Evolutionary conservation across 1,139 yeast genomes (phyloP), one percentile per base, ranked within the genome.

Genomic region (Geotrichum klebahnii): DNA sequence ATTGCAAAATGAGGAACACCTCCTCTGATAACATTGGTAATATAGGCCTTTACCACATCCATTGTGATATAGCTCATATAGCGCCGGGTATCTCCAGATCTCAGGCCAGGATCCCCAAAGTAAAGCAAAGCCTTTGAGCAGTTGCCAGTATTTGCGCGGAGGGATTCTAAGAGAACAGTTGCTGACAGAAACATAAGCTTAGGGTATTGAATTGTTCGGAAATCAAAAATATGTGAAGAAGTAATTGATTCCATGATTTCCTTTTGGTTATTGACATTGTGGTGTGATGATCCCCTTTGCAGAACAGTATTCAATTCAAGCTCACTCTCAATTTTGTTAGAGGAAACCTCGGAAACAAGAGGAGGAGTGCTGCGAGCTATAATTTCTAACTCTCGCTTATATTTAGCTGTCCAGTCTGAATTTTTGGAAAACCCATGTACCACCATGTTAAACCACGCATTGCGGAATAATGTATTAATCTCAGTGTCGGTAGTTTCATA

Each of bases 341-440:
- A 82, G 1, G 95, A 83, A 17, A 78, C 72, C 59, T 88, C 96
- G 2, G 96, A 84, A 0, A 96, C 97, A 53, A 94, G 76, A 0
- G 97, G 95, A 3, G 98, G 98, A 3, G 97, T 78, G 61, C 79
- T 84, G 61, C 84, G 80, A 0, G 98, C 97, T 60, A 94, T 85
- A 52, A 81, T 73, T 60, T 78, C 76, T 48, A 94, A 73, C 33
- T 78, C 80, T 0, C 56, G 55, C 50, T 69, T 64, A 60, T 78
- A 76, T 9, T 70, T 67, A 50, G 72, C 69, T 9, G 82, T 77
- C 60, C 81, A 71, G 12, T 74, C 73, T 0, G 95, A 82, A 46
- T 76, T 76, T 47, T 75, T 73, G 22, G 82, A 78, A 64, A 82
- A 89, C 0, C 98, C 98, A 67, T 92, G 96, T 39, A 90, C 87